phyloP scores from a whole-genome alignment of 345 rosid genomes.

The Raphanus sativus region DNA sequence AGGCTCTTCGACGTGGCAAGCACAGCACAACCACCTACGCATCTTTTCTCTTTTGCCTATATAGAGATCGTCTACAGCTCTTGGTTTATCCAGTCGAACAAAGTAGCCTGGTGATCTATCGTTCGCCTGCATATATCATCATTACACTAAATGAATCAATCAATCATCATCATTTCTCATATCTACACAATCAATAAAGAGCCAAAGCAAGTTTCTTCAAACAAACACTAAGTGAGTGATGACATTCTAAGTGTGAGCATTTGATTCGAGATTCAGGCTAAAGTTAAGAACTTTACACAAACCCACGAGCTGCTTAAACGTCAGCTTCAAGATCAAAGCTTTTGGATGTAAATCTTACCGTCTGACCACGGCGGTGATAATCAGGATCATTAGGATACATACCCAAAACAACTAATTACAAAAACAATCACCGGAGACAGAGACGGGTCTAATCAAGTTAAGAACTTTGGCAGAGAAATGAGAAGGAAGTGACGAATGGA shows the following conservation, averaged over 20 bases:
- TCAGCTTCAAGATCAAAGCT: background rate
- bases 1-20: conserved; percentile 77
- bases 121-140: conserved; percentile 21
- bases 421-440: background rate
- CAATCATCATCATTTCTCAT: background rate
- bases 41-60: conserved; percentile 75
- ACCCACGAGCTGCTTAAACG: conserved; percentile 10
- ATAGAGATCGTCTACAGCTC: conserved; percentile 49
- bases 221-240: background rate
- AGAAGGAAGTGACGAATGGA: conserved; percentile 13
- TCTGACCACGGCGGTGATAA: conserved; percentile 33
- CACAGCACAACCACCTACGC: conserved; percentile 96
- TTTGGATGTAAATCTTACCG: conserved; percentile 34
- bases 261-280: conserved; percentile 11
- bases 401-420: background rate
- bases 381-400: conserved; percentile 44
- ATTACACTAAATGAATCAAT: background rate
- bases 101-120: conserved; percentile 42
- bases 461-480: conserved; percentile 17
- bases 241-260: background rate
- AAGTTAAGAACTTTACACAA: conserved; percentile 32
- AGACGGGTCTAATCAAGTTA: background rate
- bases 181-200: conserved; percentile 9
- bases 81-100: conserved; percentile 53
- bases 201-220: background rate